Conservation (phyloP, 768 basidiomycete species). For the Psilocybe cubensis region DNA sequence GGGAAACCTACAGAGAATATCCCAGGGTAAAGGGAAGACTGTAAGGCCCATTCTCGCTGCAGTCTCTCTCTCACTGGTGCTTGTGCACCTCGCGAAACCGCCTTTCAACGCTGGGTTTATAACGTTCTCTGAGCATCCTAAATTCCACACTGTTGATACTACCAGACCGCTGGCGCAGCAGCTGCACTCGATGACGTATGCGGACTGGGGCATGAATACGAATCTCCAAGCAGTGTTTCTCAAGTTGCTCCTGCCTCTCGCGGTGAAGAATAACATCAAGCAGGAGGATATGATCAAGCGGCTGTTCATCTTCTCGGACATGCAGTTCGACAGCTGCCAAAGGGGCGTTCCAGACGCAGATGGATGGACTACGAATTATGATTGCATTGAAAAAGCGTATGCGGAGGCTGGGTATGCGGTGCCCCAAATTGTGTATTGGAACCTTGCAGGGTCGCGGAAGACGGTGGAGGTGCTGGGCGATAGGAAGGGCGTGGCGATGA, state of each 20-base stretch:
- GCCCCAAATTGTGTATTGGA: constrained; percentile 78
- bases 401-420: constrained; percentile 67
- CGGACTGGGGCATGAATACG: constrained; percentile 62
- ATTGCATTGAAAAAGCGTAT: constrained; percentile 57
- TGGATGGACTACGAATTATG: constrained; percentile 66
- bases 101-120: constrained; percentile 72
- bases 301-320: constrained; percentile 77
- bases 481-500: constrained; percentile 63
- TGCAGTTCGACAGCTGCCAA: constrained; percentile 65
- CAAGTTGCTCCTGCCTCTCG: constrained; percentile 64
- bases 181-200: constrained; percentile 35
- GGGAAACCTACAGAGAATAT: constrained; percentile 35
- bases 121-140: constrained; percentile 60
- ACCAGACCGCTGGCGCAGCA: constrained; percentile 38
- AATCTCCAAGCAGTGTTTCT: constrained; percentile 65
- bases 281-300: constrained; percentile 77
- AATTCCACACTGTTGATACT: constrained; percentile 53
- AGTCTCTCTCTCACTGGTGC: constrained; percentile 65
- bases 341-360: constrained; percentile 1
- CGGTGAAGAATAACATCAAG: constrained; percentile 55
- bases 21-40: not conserved
- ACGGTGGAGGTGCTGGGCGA: constrained; percentile 54
- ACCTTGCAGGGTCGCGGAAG: constrained; percentile 38
- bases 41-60: constrained; percentile 60
- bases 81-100: constrained; percentile 62